Base-by-base conservation (phyloP, 2,329 filamentous ascomycete species). In the Neofusicoccum kwambonambiense region DNA sequence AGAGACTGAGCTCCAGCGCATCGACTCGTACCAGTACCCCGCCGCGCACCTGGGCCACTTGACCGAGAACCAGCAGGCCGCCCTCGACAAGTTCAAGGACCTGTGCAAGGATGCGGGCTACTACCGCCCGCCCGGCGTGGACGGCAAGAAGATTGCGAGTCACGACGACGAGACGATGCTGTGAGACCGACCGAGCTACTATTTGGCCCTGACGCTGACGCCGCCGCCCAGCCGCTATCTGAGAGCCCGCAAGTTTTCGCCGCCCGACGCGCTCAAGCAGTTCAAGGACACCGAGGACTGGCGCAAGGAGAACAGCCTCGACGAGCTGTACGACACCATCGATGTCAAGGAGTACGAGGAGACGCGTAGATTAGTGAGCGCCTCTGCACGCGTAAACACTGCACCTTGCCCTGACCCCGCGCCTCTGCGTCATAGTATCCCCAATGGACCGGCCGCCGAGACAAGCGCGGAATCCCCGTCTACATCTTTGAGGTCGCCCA, bases 391-490 rank as follows among this genome's bases (percentile, higher is more conserved):
- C 22, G 27, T 31, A 7, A 1, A 17, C 39, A 17, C 12, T 42
- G n/a, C 17, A 19, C 39, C 49, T 13, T 7, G 27, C 27, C 63
- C 51, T 42, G 64, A 67, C 52, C 64, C 19, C 34, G 41, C 67
- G 73, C 63, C 74, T 68, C 63, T 62, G 66, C 66, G 70, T 69
- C 62, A 65, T 72, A 93, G 90, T 97, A 97, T 74, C 93, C 93
- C 27, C 92, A 97, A 87, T 97, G 93, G 91, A 96, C 92, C 19
- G 94, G 94, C 64, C 90, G 93, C 69, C 87, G 93, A 70, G 94
- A 97, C 79, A 90, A 88, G 70, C 90, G 93, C 70, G 94, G 94
- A 69, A 97, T 97, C 68, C 94, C 94, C 7, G 85, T 97, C 70
- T 97, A 95, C 78, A 86, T 97, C 67, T 97, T 91, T 78, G 91